Conservation (phyloP, 2,329 filamentous ascomycete genomes). For the Botrytis cinerea region DNA sequence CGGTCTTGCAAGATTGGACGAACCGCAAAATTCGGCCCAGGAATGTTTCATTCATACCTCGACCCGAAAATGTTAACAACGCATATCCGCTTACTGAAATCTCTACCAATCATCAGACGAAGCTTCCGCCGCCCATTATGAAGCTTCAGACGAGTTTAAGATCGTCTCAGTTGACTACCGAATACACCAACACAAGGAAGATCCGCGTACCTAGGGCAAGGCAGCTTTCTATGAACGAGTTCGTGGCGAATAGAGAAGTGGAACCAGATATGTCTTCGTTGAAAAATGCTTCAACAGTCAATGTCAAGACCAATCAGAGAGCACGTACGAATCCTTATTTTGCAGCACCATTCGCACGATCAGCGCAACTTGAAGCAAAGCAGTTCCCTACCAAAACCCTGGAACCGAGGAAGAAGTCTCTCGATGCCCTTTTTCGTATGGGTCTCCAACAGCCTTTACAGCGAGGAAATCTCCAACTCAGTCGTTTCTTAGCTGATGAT, state of each 20-base stretch:
- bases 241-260: slow-evolving; percentile 35
- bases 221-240: slow-evolving; percentile 39
- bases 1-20: slow-evolving; percentile 57
- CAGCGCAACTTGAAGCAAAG: slow-evolving; percentile 58
- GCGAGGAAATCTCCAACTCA: slow-evolving; percentile 42
- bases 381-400: slow-evolving; percentile 47
- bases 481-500: slow-evolving; percentile 42
- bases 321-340: slow-evolving; percentile 27
- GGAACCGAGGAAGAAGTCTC: slow-evolving; percentile 52
- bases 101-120: slow-evolving; percentile 32
- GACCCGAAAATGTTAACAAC: not conserved
- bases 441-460: slow-evolving; percentile 40
- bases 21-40: slow-evolving; percentile 38
- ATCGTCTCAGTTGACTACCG: not conserved
- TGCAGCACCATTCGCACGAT: slow-evolving; percentile 42
- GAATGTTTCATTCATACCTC: not conserved
- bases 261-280: not conserved
- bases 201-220: slow-evolving; percentile 31
- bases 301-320: not conserved
- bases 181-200: slow-evolving; percentile 24
- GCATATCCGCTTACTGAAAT: slow-evolving; percentile 30
- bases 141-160: not conserved
- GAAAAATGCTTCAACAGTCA: slow-evolving; percentile 1
- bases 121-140: slow-evolving; percentile 21
- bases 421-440: slow-evolving; percentile 57